Evolutionary conservation across 768 basidiomycete genomes (phyloP).

Genomic region (Exidia glandulosa): DNA sequence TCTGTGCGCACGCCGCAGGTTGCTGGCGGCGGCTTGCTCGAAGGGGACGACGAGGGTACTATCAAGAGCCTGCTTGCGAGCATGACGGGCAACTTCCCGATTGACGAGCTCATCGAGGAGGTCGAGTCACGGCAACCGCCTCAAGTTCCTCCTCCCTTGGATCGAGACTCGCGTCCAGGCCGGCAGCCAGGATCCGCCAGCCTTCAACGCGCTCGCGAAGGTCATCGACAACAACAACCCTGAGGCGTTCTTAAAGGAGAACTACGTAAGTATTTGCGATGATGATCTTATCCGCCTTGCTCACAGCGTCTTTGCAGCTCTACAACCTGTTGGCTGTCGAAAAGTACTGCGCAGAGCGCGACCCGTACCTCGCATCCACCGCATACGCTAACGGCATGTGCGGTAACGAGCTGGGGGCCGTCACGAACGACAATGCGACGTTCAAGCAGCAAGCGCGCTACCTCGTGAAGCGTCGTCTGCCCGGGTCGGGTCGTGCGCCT

Average conservation of each 20-base stretch:
- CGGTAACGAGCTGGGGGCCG: constrained; percentile 90
- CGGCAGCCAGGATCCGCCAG: constrained; percentile 84
- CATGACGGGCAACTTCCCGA: constrained; percentile 93
- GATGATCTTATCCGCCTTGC: background rate
- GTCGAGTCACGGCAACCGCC: constrained; percentile 91
- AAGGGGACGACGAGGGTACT: constrained; percentile 92
- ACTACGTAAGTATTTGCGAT: constrained; percentile 58
- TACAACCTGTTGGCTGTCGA: constrained; percentile 97
- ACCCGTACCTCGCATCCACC: constrained; percentile 97
- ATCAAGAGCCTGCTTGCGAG: constrained; percentile 92
- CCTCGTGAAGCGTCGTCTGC: constrained; percentile 88
- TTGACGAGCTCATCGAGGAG: constrained; percentile 95
- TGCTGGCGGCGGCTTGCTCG: constrained; percentile 87
- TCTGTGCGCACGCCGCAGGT: constrained; percentile 95
- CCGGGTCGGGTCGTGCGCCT: constrained; percentile 94
- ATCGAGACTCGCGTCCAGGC: constrained; percentile 85
- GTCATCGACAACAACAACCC: constrained; percentile 98
- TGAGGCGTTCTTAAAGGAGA: constrained; percentile 95
- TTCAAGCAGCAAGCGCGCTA: constrained; percentile 99
- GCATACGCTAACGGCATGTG: constrained; percentile 99
- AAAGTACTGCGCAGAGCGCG: constrained; percentile 98
- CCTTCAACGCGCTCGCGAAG: constrained; percentile 97
- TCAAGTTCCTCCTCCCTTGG: constrained; percentile 97
- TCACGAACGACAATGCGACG: constrained; percentile 99
- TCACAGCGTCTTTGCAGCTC: constrained; percentile 38